These are phyloP conservation scores for Fusarium cicatricum DNA, from an alignment of 2,329 filamentous ascomycete species.

Conservation along the genomic window DNA sequence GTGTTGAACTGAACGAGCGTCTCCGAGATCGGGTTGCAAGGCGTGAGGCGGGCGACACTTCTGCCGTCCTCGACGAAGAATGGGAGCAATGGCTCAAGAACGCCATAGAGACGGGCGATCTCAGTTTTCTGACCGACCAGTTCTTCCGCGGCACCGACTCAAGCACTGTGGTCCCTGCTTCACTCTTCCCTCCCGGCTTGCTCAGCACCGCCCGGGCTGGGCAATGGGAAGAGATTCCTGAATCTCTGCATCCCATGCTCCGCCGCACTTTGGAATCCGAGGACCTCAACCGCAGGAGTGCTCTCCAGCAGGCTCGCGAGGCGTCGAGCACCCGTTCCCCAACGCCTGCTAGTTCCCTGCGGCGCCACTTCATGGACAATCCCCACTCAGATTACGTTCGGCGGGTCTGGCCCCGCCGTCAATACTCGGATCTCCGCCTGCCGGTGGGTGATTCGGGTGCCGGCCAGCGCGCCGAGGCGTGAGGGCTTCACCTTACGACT, in stretches of 20 bases:
- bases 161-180: conserved; percentile 41
- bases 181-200: conserved; percentile 60
- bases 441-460: conserved; percentile 46
- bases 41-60: conserved; percentile 66
- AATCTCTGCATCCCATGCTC: conserved; percentile 62
- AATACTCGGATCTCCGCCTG: conserved; percentile 51
- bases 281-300: conserved; percentile 30
- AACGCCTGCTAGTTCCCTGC: conserved; percentile 19
- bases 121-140: conserved; percentile 57
- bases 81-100: conserved; percentile 81
- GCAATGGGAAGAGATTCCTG: conserved; percentile 66
- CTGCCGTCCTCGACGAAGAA: conserved; percentile 71
- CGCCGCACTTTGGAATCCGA: conserved; percentile 56
- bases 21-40: conserved; percentile 70
- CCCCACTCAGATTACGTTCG: conserved; percentile 18
- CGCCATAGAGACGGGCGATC: conserved; percentile 69
- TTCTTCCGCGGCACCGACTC: conserved; percentile 44
- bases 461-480: conserved; percentile 34
- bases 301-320: conserved; percentile 26
- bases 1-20: conserved; percentile 69
- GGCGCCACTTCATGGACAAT: conserved; percentile 30
- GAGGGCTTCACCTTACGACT: conserved; percentile 11
- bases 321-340: conserved; percentile 15
- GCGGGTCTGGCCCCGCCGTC: conserved; percentile 32
- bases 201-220: conserved; percentile 63